Conservation (phyloP, 192 early-diverging fungal species). For the Geranomyces michiganensis region DNA sequence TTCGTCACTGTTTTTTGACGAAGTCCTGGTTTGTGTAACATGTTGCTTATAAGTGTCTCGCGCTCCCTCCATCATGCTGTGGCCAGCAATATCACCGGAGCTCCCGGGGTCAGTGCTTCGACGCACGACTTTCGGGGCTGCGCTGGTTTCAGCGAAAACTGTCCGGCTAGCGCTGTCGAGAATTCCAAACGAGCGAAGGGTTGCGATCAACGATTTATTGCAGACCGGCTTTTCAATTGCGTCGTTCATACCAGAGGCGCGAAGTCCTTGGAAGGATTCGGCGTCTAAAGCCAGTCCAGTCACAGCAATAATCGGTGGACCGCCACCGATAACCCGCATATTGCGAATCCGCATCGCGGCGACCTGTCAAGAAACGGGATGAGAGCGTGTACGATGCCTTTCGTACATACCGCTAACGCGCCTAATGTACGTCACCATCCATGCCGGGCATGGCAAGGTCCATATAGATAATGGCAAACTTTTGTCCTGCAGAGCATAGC, state of each 20-base stretch:
- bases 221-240: slow-evolving; percentile 25
- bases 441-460: slow-evolving; percentile 12
- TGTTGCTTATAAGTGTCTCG: too few relatives aligned
- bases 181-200: slow-evolving; percentile 14
- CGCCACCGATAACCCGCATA: slow-evolving; percentile 14
- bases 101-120: too few relatives aligned
- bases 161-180: background rate
- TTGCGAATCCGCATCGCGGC: slow-evolving; percentile 20
- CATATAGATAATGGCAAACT: slow-evolving; percentile 30
- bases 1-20: too few relatives aligned
- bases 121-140: too few relatives aligned
- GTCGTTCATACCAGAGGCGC: slow-evolving; percentile 29
- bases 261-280: slow-evolving; percentile 12
- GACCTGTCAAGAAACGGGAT: background rate
- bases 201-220: background rate
- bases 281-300: slow-evolving; percentile 10
- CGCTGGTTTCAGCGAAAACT: too few relatives aligned
- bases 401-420: too few relatives aligned
- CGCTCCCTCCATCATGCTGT: too few relatives aligned
- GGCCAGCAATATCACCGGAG: too few relatives aligned
- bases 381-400: too few relatives aligned
- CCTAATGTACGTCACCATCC: slow-evolving; percentile 28
- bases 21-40: too few relatives aligned
- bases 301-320: slow-evolving; percentile 23
- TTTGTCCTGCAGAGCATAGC: slow-evolving; percentile 21